Evolutionary conservation across 2,329 filamentous ascomycete species (phyloP).

Genomic region (Exophiala sp.): DNA sequence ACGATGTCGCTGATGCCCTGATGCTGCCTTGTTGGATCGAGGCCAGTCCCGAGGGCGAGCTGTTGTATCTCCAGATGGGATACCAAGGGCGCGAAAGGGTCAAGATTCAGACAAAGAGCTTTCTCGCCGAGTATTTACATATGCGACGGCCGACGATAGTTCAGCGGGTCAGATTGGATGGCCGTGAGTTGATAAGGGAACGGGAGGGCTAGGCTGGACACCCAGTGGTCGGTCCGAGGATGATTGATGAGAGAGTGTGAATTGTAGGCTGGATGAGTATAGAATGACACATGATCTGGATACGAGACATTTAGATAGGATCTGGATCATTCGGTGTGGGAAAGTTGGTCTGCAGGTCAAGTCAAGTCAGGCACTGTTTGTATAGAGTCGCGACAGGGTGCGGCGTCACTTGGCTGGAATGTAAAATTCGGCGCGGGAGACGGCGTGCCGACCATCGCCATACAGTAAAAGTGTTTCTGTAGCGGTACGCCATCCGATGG

Average conservation of each 20-base stretch:
- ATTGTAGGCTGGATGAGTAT: neutral
- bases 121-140: conserved; percentile 17
- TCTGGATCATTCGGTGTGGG: no score
- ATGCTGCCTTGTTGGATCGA: conserved; percentile 38
- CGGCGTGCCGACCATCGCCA: neutral
- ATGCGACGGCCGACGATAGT: conserved; percentile 15
- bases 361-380: no score
- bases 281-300: neutral
- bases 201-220: neutral
- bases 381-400: no score
- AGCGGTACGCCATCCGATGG: neutral
- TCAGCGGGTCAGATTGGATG: conserved; percentile 7
- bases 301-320: neutral
- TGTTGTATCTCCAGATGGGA: conserved; percentile 34
- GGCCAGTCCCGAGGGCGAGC: conserved; percentile 34
- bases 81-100: conserved; percentile 15
- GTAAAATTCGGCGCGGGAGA: neutral
- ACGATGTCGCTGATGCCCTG: conserved; percentile 33
- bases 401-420: no score
- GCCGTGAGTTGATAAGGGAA: conserved; percentile 12
- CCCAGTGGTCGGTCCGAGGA: no score
- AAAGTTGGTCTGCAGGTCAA: no score
- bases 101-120: conserved; percentile 12
- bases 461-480: no score
- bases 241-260: no score